Base-by-base conservation (phyloP, 176 grass and related monocot species). In the maize (Zea mays) region DNA sequence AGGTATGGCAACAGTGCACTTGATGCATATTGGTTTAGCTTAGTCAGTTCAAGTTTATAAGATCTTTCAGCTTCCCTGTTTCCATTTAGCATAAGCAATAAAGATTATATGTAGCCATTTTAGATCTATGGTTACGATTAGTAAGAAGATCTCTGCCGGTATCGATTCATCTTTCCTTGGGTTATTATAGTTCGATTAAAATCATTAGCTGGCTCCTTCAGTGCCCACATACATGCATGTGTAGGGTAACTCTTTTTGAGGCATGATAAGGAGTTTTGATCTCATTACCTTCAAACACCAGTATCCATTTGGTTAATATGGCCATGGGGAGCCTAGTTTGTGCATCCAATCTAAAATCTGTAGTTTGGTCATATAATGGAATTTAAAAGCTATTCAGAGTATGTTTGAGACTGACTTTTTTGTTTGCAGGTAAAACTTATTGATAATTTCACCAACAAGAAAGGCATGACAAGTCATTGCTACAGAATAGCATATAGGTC, bases 381-480 rank as follows among this genome's bases (percentile, higher is more conserved):
- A 77, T 78, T 67, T 61, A 7, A 33, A 17, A 11, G 37, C n/a
- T 61, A 15, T 5, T 68, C 6, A 17, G 5, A 74, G 37, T 75
- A 1, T 17, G 37, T 58, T 39, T 42, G 27, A 69, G 46, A 46
- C 61, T 73, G 27, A 27, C 27, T 73, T 82, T 58, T 59, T 65
- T 21, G 8, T 15, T 5, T 83, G 67, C 83, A 97, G 94, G 91
- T 93, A 63, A 88, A 89, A 43, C 71, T 97, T 65, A 97, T 97
- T 39, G 94, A 97, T 70, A 93, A 93, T 90, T 93, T 93, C 56
- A 97, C 94, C 10, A 93, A 93, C 73, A 97, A 97, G 84, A 93
- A 97, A 84, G 94, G 94, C 43, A 92, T 93, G 91, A 93, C 94
- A 5, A 97, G 94, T 66, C 91, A 97, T 76, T 97, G 91, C 82